Base-by-base conservation (phyloP, 768 basidiomycete genomes). In the Pilatotrama ljubarskyi region DNA sequence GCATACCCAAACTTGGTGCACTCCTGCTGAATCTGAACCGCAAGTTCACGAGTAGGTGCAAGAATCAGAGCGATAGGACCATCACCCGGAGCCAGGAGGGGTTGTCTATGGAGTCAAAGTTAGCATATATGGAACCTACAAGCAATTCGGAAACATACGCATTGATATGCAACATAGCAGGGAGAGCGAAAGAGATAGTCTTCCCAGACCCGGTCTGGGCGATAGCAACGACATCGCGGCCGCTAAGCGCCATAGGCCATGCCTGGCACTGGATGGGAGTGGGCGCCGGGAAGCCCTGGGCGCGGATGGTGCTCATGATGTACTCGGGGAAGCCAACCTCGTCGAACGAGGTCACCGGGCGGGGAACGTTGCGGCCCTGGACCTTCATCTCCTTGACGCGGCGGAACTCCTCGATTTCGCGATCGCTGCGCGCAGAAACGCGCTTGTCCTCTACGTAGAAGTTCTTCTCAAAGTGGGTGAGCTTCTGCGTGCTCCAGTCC, bases 101-200 rank as follows among this genome's bases (percentile, higher is more conserved):
- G 92, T 82, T 99, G 97, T 44, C 92, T 93, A 67, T 15, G 38
- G 17, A 55, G 50, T 10, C 20, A 22, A 25, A 2, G 32, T 54
- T 51, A 41, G 54, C 26, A 29, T 25, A 17, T n/a, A 20, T 13
- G 20, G 25, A 25, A 50, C 18, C 41, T 13, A 15, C 11, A 24
- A 64, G 51, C 29, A 50, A 63, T 15, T 15, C 26, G 35, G 29
- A 20, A 37, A 80, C 91, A 65, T 70, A 93, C 91, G 97, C 97
- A 83, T 98, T 99, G 79, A 99, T 99, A 76, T 99, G 97, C 35
- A 99, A 82, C 96, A 98, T 99, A 50, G 97, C 96, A 40, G 97
- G 97, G 44, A 99, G 87, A 55, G 97, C 96, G 73, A 99, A 99
- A 10, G 95, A 86, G 57, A 99, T 98, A 7, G 97, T 99, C 80